Percentiles rank a stretch among this genome's conserved stretches.
Evolutionary conservation across 2,329 filamentous ascomycete genomes (phyloP).

Genomic region (Akanthomyces dipterigenus): DNA sequence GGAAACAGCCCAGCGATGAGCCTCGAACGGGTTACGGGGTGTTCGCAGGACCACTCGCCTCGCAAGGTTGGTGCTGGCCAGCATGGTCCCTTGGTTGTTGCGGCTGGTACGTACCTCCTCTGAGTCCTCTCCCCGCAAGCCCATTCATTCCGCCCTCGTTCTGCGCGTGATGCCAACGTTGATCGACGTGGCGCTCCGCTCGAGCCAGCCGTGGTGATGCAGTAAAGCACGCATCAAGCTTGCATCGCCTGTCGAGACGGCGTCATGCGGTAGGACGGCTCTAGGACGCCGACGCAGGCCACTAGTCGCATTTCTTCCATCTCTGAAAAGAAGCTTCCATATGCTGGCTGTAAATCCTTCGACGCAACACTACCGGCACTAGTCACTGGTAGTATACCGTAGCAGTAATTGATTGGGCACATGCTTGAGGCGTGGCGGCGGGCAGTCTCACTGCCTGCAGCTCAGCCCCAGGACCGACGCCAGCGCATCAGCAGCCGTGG

Average conservation of each 20-base stretch:
- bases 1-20: not conserved
- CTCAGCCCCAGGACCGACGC: slow-evolving; percentile 11
- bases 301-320: not conserved
- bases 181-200: not conserved
- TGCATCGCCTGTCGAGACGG: not conserved
- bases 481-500: slow-evolving; percentile 1
- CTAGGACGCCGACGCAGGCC: not conserved
- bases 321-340: not conserved
- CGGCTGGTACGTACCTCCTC: not conserved
- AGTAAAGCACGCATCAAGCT: not conserved
- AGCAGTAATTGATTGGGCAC: not conserved
- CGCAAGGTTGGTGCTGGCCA: not conserved
- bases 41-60: not conserved
- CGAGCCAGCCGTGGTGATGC: not conserved
- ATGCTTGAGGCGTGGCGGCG: not conserved
- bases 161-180: not conserved
- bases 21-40: not conserved
- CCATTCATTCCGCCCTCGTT: not conserved
- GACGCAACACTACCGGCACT: not conserved
- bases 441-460: not conserved
- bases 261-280: not conserved
- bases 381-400: too few species aligned
- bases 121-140: not conserved
- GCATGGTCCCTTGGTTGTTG: not conserved
- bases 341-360: not conserved